phyloP scores from a whole-genome alignment of 768 basidiomycete species.

The Candolleomyces aberdarensis region DNA sequence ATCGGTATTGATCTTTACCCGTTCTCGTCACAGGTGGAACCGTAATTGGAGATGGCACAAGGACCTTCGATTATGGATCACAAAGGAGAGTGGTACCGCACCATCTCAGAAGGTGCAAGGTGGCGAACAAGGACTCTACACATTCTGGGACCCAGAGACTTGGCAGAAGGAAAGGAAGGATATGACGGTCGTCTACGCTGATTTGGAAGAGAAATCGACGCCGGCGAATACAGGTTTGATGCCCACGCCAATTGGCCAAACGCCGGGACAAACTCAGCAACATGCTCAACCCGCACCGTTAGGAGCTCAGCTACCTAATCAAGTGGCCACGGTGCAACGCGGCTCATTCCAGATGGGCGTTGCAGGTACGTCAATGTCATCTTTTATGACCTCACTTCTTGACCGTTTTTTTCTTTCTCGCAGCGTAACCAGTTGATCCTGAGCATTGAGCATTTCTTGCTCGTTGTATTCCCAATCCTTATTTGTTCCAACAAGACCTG shows the following conservation, averaged over 20 bases:
- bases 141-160: constrained; percentile 83
- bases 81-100: constrained; percentile 79
- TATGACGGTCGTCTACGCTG: constrained; percentile 70
- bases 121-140: constrained; percentile 85
- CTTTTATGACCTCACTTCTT: constrained; percentile 13
- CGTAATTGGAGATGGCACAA: constrained; percentile 98
- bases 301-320: constrained; percentile 30
- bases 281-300: constrained; percentile 28
- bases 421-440: no score
- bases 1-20: constrained; percentile 5
- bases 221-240: constrained; percentile 48
- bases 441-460: constrained; percentile 13
- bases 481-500: constrained; percentile 21
- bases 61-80: constrained; percentile 79
- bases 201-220: constrained; percentile 69
- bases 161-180: constrained; percentile 78
- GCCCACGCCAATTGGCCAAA: constrained; percentile 11
- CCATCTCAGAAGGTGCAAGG: constrained; percentile 76
- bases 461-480: constrained; percentile 9
- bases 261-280: constrained; percentile 23
- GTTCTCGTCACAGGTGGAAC: constrained; percentile 59
- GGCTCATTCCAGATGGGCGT: constrained; percentile 52
- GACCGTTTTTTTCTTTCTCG: constrained; percentile 8
- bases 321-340: constrained; percentile 34
- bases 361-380: constrained; percentile 38